Conservation (phyloP, 257 asterid genomes). For the Solanum sejunctum region DNA sequence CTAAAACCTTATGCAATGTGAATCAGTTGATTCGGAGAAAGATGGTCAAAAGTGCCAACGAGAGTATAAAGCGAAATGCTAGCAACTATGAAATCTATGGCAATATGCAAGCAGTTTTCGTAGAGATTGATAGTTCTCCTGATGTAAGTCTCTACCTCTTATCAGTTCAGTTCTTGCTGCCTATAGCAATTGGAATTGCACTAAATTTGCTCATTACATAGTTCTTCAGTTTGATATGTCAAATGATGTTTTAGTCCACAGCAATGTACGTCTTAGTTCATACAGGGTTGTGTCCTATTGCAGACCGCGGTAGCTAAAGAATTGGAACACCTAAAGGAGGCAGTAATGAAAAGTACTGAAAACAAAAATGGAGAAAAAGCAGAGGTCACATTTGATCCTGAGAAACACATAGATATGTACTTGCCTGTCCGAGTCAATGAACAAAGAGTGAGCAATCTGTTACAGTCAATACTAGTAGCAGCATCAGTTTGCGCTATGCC, state of each 20-base stretch:
- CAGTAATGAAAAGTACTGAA: constrained; percentile 26
- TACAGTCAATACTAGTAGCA: constrained; percentile 41
- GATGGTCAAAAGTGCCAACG: constrained; percentile 36
- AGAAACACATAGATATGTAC: constrained; percentile 28
- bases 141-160: constrained; percentile 10
- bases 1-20: neutral
- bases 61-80: constrained; percentile 32
- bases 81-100: constrained; percentile 42
- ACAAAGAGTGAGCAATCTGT: constrained; percentile 51
- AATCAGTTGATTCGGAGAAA: constrained; percentile 33
- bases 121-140: constrained; percentile 35
- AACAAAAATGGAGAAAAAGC: neutral
- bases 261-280: neutral
- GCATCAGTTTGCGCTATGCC: constrained; percentile 42
- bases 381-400: constrained; percentile 24
- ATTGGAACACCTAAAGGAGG: constrained; percentile 33
- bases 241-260: neutral
- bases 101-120: constrained; percentile 40
- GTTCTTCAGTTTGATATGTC: neutral
- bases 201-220: neutral
- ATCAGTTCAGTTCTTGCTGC: neutral
- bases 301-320: constrained; percentile 30
- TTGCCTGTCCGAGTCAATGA: constrained; percentile 53
- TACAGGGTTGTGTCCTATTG: neutral
- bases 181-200: neutral